Evolutionary conservation across 164 flowering plant species (phyloP).

Genomic region (Akebia trifoliata): DNA sequence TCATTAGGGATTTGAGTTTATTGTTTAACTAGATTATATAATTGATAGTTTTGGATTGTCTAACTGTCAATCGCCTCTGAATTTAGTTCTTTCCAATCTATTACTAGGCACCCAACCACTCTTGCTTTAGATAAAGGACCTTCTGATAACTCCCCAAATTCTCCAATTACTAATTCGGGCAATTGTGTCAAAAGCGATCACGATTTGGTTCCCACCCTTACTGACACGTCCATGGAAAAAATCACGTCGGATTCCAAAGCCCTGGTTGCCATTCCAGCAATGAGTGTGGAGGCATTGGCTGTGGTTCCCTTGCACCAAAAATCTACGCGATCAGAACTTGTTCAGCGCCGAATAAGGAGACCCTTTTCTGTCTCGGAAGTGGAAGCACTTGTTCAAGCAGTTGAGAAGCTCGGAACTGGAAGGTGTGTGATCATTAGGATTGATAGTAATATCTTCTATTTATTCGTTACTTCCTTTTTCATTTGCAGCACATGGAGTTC

Average conservation of each 20-base stretch:
- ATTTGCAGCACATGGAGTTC: background rate
- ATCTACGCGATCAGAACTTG: constrained; percentile 62
- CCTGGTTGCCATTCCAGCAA: constrained; percentile 49
- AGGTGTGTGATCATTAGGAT: too few species aligned
- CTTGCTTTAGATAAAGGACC: constrained; percentile 23
- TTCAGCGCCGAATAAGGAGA: constrained; percentile 85
- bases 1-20: too few species aligned
- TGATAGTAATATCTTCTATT: too few species aligned
- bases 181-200: constrained; percentile 59
- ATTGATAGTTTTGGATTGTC: too few species aligned
- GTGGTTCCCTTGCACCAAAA: constrained; percentile 54
- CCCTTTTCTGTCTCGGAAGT: constrained; percentile 97
- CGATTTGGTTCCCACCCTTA: constrained; percentile 59
- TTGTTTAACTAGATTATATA: too few species aligned
- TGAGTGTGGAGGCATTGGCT: constrained; percentile 51
- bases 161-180: constrained; percentile 26
- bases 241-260: constrained; percentile 53
- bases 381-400: constrained; percentile 96
- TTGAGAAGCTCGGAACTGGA: constrained; percentile 98
- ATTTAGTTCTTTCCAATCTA: background rate
- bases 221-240: constrained; percentile 44
- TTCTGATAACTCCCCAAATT: constrained; percentile 32
- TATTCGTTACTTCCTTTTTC: background rate
- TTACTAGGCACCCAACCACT: constrained; percentile 43
- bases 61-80: background rate